A percentile compares a stretch with the other conserved stretches of the same genome.
These are phyloP conservation scores for Fusarium liriodendri DNA, from an alignment of 2,329 filamentous ascomycete genomes.

Conservation along the genomic window DNA sequence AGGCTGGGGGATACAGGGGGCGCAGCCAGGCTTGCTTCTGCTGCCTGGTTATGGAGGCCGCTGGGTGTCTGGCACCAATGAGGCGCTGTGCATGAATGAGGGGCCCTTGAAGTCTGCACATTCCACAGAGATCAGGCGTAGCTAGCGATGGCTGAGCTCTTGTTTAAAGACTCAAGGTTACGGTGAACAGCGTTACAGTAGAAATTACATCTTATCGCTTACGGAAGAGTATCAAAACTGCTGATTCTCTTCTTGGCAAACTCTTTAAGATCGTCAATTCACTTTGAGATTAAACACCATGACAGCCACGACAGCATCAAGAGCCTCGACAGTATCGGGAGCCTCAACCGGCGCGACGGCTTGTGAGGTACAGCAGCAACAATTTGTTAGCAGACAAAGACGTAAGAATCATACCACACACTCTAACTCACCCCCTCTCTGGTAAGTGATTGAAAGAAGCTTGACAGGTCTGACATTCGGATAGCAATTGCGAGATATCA, in stretches of 20 bases:
- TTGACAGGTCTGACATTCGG: background rate
- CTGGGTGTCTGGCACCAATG: background rate
- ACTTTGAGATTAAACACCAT: background rate
- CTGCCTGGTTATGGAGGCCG: background rate
- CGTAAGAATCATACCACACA: background rate
- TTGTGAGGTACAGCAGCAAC: background rate
- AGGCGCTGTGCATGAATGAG: background rate
- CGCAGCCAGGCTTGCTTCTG: background rate
- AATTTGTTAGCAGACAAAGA: background rate
- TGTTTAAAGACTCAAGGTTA: background rate
- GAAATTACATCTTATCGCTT: background rate
- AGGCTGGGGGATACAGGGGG: background rate
- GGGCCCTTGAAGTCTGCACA: background rate
- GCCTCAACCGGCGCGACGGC: background rate
- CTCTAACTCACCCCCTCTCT: background rate
- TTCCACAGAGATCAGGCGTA: background rate
- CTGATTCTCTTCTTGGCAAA: background rate
- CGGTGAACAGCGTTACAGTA: background rate
- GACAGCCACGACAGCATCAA: background rate
- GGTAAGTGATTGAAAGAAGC: background rate
- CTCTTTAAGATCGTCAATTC: background rate
- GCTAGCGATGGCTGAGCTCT: background rate
- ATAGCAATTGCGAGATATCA: background rate
- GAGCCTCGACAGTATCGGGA: background rate
- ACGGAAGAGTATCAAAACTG: background rate